Evolutionary conservation across 2,329 filamentous ascomycete genomes (phyloP).

Genomic region (Ciborinia camelliae): DNA sequence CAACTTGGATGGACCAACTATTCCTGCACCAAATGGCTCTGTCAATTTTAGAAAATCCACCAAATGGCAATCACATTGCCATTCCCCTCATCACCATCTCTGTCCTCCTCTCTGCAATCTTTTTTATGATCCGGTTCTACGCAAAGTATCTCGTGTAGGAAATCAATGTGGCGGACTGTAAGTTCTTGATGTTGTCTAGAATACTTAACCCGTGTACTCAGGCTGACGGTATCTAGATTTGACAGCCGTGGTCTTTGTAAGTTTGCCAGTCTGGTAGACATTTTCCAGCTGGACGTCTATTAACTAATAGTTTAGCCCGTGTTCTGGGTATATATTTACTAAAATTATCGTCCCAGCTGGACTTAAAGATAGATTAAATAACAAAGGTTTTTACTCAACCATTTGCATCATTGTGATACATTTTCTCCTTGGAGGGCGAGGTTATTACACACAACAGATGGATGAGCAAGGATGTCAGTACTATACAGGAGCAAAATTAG

Average conservation of each 20-base stretch:
- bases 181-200: not conserved
- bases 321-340: too few relatives aligned
- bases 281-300: too few relatives aligned
- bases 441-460: too few relatives aligned
- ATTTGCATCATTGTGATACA: too few relatives aligned
- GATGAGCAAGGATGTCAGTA: too few relatives aligned
- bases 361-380: too few relatives aligned
- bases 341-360: too few relatives aligned
- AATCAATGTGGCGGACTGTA: not conserved
- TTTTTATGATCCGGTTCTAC: not conserved
- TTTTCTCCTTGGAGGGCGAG: too few relatives aligned
- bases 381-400: too few relatives aligned
- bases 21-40: not conserved
- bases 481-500: too few relatives aligned
- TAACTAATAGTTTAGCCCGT: too few relatives aligned
- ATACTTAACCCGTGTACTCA: not conserved
- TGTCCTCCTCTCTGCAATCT: not conserved
- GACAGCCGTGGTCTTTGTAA: not conserved
- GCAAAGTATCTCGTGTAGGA: not conserved
- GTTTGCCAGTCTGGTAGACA: too few relatives aligned
- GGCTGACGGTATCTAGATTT: not conserved
- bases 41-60: not conserved
- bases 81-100: not conserved
- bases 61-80: not conserved
- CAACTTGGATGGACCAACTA: not conserved